Base-by-base conservation (phyloP, 345 rosid genomes). In the Hibiscus mutabilis region DNA sequence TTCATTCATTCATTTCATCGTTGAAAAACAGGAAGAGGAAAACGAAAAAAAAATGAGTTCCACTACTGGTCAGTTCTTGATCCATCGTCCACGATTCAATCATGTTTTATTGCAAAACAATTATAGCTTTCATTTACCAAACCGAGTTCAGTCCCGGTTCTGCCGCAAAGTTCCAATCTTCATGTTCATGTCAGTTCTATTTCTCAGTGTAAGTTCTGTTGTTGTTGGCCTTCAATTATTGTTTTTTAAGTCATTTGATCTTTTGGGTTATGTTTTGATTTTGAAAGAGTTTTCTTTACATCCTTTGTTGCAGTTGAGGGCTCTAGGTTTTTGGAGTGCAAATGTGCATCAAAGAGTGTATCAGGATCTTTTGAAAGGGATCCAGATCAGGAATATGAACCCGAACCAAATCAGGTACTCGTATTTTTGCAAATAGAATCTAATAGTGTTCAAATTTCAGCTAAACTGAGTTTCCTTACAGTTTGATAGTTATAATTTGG, bases 311-410 rank as follows among this genome's bases (percentile, higher is more conserved):
- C 62, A 84, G 81, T 47, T 66, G 68, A 75, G 27, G 60, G 80
- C 42, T 84, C 88, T 37, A 74, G 75, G 68, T n/a, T 75, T 72
- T 76, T 79, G 69, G 75, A 73, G 53, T 76, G 75, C 76, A 83
- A 78, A 73, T 80, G 83, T 73, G 73, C 33, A 12, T 73, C 91
- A 0, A 81, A 79, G 21, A 79, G 80, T 42, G 69, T 85, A 62
- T 83, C 91, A 4, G 88, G 72, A 18, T 60, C 76, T 79, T 71
- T 25, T 60, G 75, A 60, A 49, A 57, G 40, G 35, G 81, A 79
- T 19, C 73, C 87, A 4, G 68, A 60, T 33, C 80, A 84, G 88
- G 92, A 88, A 35, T 11, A 53, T 64, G 2, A 2, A 10, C 22
- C 47, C 7, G 60, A 72, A 24, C 5, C 68, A 33, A 53, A 64